A percentile compares a stretch with the other conserved stretches of the same genome.
Evolutionary conservation across 441 rosid genomes (phyloP).

Genomic region (Pelargonium cotyledonis): DNA sequence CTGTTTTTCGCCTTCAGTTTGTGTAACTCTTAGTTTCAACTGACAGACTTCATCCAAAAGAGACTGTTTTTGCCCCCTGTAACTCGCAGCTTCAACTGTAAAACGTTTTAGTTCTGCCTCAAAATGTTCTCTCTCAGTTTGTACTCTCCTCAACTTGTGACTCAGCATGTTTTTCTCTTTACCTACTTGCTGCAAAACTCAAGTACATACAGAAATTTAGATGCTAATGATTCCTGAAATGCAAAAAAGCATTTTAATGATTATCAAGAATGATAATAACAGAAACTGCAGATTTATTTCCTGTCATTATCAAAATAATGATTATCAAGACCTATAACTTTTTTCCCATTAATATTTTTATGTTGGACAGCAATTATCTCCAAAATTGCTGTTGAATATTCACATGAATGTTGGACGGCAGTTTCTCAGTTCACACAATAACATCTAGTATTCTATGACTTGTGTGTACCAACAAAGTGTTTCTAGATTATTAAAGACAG

Average conservation of each 20-base stretch:
- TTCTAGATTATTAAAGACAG: no score
- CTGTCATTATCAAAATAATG: no score
- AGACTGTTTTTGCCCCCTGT: not conserved
- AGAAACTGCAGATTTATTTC: not conserved
- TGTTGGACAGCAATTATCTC: no score
- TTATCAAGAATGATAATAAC: not conserved
- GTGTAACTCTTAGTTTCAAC: slow-evolving; percentile 4
- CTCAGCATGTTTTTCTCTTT: slow-evolving; percentile 7
- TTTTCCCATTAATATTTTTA: no score
- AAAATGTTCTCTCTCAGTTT: slow-evolving; percentile 5
- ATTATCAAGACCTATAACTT: no score
- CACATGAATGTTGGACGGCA: no score
- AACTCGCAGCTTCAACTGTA: not conserved
- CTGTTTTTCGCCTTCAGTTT: slow-evolving; percentile 7
- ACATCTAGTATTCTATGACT: no score
- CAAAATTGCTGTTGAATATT: no score
- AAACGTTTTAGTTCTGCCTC: slow-evolving; percentile 2
- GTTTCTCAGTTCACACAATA: no score
- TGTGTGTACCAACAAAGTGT: no score
- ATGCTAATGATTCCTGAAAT: not conserved
- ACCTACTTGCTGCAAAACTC: slow-evolving; percentile 7
- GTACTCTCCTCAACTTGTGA: not conserved
- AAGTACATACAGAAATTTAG: not conserved
- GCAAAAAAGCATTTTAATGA: not conserved
- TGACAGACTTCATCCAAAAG: slow-evolving; percentile 3